Base-by-base conservation (phyloP, 2,329 filamentous ascomycete species). In the Paecilomyces sp. region DNA sequence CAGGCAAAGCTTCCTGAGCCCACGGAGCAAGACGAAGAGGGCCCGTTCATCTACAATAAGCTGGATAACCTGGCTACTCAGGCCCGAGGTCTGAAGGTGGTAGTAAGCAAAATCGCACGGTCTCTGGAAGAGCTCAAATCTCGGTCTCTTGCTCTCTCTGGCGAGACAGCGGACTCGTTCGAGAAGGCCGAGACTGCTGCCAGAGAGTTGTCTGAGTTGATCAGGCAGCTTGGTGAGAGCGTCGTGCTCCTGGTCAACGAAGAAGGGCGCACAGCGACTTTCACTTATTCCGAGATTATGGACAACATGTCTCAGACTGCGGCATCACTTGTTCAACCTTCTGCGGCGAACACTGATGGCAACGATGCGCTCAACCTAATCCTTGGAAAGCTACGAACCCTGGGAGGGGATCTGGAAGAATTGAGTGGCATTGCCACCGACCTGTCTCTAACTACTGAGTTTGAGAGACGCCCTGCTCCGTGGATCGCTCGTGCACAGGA, bases 401-500 rank as follows among this genome's bases (percentile, higher is more conserved):
- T 91, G 51, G 85, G 84, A 12, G 77, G 79, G 24, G 83, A 87
- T 59, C 81, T 95, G 41, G 80, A 85, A 34, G 89, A 92, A 62
- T 82, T 96, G 59, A 85, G 87, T 5, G 83, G 85, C 12, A 79
- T 93, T 61, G 86, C 88, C 54, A 81, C 82, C 12, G 89, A 92
- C 68, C 79, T 92, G 22, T 85, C 86, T 47, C 85, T 88, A 67
- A 89, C 89, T 0, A 82, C 88, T 62, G 89, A 93, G 72, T 93
- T 97, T 68, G 91, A 96, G 64, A 83, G 85, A 63, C 83, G 81
- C 24, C 81, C 85, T 0, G 84, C 89, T 3, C 94, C 94, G 1
- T 99, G 94, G 94, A 82, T 89, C 57, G 81, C 91, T 33, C 88
- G 92, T 58, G 88, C 91, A 2, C 85, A 89, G 67, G 89, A 94